Evolutionary conservation across 192 early-diverging fungal species (phyloP), one percentile per base, ranked within the genome.

Genomic region (Backusella sp.): DNA sequence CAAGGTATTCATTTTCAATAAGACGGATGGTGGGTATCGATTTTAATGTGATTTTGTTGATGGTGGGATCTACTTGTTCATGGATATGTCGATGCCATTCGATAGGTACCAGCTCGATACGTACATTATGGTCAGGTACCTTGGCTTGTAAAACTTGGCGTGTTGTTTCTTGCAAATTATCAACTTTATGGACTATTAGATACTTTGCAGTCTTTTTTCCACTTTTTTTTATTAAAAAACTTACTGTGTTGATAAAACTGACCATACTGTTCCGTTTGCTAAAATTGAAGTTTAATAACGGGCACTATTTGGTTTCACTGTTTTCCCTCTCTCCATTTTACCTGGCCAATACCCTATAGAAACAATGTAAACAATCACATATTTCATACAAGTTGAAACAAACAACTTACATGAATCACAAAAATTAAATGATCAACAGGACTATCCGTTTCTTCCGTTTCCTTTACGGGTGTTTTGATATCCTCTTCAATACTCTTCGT

Each of bases 241-340:
- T 69, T 75, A 83, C 82, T 78, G 42, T 83, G 78, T 52, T 83
- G 79, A 73, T 77, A 79, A 68, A 83, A 83, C 17, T 80, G 78
- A 3, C 82, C 82, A 76, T 83, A 83, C 32, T 83, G 79, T 49
- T 83, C 82, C 5, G 82, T 83, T 80, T 83, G 82, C 73, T 80
- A 72, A 59, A 17, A 68, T 32, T n/a, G 4, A 68, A 52, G 6
- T 26, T 66, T 69, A 21, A 23, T 23, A 37, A 26, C 23, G 11
- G 26, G 8, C 37, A 56, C 53, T 28, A 59, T 4, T 59, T 12
- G 21, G 23, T 1, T 53, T 5, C 21, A 21, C 2, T 53, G 6
- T 53, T 34, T 68, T 68, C 42, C 12, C 32, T 74, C 44, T n/a
- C 8, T 44, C 15, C 15, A 44, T 41, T 76, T 32, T 65, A 71